Evolutionary conservation across 2,329 filamentous ascomycete species (phyloP), one percentile per base, ranked within the genome.

Genomic region (Microsporum ferrugineum): DNA sequence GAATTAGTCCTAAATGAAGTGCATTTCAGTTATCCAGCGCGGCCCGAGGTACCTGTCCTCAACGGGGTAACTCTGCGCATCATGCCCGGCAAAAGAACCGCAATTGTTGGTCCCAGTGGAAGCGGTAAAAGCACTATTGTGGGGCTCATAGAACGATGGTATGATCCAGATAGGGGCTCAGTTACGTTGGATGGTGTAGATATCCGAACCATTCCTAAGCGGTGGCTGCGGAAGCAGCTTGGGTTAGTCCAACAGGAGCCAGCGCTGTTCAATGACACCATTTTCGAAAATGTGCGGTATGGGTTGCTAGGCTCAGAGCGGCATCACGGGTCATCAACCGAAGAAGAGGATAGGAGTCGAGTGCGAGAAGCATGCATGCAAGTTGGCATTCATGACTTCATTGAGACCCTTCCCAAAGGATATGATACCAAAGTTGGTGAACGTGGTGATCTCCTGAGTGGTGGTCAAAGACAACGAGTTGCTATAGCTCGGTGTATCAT

Each of bases 191-290:
- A 88, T 69, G 83, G 79, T 3, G 75, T 77, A 57, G 79, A 87
- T 66, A 83, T 91, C 49, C 71, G 76, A 0, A 70, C 77, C 0
- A 70, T 89, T 58, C 82, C 85, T 60, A 77, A 87, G 0, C 78
- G 79, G 63, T 74, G 79, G n/a, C 89, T 89, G 69, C 82, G 88
- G 45, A 78, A 79, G 60, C 74, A 82, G 38, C 77, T 91, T 8
- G 85, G 86, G 0, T 79, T 91, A 0, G 88, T 91, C 0, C 83
- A 86, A 2, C 88, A 91, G 71, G 88, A 91, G 69, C 81, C 88
- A 5, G 85, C 84, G 0, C 78, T 91, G 0, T 90, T 88, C 68
- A 83, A 85, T 70, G 85, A 84, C 65, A 84, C 83, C 0, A 79
- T 90, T 17, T 79, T 82, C 23, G 87, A 91, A 63, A 89, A 89